Evolutionary conservation across 1,284 basidiomycete genomes (phyloP).

Genomic region (Pyrrhoderma lamaoense): DNA sequence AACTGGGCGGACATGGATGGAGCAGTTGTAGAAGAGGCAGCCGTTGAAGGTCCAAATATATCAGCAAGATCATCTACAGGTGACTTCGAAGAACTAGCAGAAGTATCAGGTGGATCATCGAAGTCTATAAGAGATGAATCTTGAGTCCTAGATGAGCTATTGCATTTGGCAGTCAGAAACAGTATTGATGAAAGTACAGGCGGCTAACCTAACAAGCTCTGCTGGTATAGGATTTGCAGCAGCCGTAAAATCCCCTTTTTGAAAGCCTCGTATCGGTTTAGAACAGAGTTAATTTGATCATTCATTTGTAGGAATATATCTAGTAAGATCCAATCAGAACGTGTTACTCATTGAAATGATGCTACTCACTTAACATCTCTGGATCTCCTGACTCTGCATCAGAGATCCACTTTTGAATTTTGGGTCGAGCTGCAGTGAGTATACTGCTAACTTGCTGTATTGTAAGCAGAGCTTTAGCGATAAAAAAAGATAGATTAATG

Average conservation of each 20-base stretch:
- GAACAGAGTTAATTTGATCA: constrained; percentile 92
- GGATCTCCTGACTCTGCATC: constrained; percentile 81
- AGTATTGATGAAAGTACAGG: background rate
- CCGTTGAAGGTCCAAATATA: constrained; percentile 37
- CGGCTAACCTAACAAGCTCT: constrained; percentile 36
- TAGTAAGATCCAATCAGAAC: constrained; percentile 25
- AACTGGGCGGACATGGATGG: background rate
- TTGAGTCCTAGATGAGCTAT: constrained; percentile 21
- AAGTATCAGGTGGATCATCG: constrained; percentile 39
- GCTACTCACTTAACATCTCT: constrained; percentile 52
- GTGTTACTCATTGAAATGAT: background rate
- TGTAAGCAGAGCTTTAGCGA: background rate
- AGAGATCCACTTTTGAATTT: constrained; percentile 98
- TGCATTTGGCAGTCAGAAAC: background rate
- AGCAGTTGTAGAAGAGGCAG: constrained; percentile 17
- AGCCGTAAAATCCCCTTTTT: constrained; percentile 79
- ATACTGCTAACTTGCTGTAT: constrained; percentile 84
- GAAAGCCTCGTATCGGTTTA: constrained; percentile 87
- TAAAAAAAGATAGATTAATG: constrained; percentile 3
- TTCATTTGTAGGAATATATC: constrained; percentile 94
- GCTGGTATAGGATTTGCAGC: constrained; percentile 59
- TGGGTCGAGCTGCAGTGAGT: constrained; percentile 80
- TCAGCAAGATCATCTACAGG: constrained; percentile 49
- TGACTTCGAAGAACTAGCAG: constrained; percentile 15
- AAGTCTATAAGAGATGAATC: constrained; percentile 65